phyloP scores from a whole-genome alignment of 1,284 basidiomycete species.

The Takashimella tepidaria region DNA sequence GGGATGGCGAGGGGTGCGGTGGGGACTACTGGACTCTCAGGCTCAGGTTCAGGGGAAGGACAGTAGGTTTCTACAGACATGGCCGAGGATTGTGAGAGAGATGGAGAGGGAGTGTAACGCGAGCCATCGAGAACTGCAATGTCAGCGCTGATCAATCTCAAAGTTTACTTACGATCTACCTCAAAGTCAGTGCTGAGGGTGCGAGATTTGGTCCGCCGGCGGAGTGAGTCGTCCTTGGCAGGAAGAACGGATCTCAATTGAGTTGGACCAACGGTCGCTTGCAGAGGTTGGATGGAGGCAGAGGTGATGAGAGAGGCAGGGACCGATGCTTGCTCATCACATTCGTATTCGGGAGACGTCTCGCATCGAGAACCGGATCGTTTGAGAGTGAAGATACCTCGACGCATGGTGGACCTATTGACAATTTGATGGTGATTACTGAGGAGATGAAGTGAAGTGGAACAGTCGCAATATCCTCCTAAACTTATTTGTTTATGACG shows the following conservation, averaged over 20 bases:
- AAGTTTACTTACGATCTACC: background rate
- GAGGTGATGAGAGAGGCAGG: background rate
- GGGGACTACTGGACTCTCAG: background rate
- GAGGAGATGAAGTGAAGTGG: no score
- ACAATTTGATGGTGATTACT: no score
- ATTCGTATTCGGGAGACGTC: background rate
- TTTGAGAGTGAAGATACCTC: background rate
- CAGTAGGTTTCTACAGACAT: background rate
- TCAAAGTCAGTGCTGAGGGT: background rate
- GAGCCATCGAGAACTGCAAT: background rate
- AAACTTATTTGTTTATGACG: no score
- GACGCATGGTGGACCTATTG: background rate
- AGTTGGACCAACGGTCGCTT: conserved; percentile 9
- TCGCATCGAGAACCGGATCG: background rate
- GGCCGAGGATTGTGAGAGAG: background rate
- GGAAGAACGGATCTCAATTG: conserved; percentile 5
- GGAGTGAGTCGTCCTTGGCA: background rate
- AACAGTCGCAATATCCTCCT: no score
- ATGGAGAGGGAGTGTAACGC: background rate
- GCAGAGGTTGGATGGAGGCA: conserved; percentile 1
- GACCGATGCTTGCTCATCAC: background rate
- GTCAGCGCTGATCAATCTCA: background rate
- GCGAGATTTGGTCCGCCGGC: background rate
- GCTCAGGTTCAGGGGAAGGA: background rate
- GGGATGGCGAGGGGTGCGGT: background rate